A percentile compares a stretch with the other conserved stretches of the same genome.
These are phyloP conservation scores for Mrakia frigida DNA, from an alignment of 768 basidiomycete genomes.

Conservation along the genomic window DNA sequence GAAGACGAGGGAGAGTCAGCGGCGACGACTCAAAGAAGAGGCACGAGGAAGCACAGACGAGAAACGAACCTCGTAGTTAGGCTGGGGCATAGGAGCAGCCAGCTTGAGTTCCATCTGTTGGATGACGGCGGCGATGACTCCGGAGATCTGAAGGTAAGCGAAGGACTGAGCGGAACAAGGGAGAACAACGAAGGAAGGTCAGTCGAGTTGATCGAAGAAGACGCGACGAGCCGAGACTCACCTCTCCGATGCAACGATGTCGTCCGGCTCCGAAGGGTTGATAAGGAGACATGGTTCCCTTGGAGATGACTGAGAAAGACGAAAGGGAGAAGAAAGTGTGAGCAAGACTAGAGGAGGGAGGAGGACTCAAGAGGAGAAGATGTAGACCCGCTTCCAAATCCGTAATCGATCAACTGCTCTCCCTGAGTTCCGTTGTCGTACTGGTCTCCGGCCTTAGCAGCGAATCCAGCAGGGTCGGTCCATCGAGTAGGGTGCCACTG, in stretches of 20 bases:
- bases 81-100: conserved; percentile 60
- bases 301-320: conserved; percentile 41
- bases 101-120: conserved; percentile 70
- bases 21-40: conserved; percentile 25
- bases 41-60: too few relatives aligned
- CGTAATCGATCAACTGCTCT: conserved; percentile 69
- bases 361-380: conserved; percentile 27
- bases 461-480: conserved; percentile 76
- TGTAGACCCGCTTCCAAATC: conserved; percentile 62
- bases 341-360: background rate
- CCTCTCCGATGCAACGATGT: conserved; percentile 92
- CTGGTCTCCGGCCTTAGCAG: conserved; percentile 66
- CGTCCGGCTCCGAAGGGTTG: conserved; percentile 96
- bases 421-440: conserved; percentile 56
- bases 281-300: conserved; percentile 92
- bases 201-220: background rate
- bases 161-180: conserved; percentile 54
- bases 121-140: conserved; percentile 70
- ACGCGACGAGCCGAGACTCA: conserved; percentile 36
- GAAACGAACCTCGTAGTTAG: conserved; percentile 78
- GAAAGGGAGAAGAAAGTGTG: conserved; percentile 41
- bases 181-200: conserved; percentile 1
- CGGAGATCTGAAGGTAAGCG: conserved; percentile 87
- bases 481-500: conserved; percentile 78
- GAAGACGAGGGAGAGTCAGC: too few relatives aligned